These are phyloP conservation scores for Phytophthora multivora DNA, from an alignment of 352 stramenopile species.

Conservation along the genomic window DNA sequence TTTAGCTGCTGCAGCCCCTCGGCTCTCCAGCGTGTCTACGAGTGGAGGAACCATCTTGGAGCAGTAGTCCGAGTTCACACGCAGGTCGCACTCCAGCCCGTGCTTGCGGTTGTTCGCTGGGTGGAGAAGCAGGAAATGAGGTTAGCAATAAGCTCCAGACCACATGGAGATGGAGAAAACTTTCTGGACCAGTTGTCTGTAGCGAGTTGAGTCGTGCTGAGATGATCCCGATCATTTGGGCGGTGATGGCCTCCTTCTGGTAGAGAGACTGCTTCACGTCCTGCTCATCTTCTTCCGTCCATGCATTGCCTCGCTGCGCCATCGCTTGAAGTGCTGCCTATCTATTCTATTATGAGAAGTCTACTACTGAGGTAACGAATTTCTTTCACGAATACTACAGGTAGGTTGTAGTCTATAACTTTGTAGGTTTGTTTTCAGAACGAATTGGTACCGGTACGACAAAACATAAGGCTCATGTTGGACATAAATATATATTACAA, in stretches of 20 bases:
- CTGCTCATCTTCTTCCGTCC: constrained; percentile 40
- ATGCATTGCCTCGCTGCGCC: constrained; percentile 25
- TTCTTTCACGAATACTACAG: too few species aligned
- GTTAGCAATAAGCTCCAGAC: neutral
- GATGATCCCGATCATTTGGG: constrained; percentile 85
- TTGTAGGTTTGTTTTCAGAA: too few species aligned
- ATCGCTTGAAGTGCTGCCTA: constrained; percentile 8
- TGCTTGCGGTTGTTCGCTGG: constrained; percentile 68
- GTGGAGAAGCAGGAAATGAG: neutral
- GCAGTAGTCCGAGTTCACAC: constrained; percentile 75
- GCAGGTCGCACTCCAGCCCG: constrained; percentile 76
- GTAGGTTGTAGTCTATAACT: too few species aligned
- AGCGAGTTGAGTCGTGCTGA: constrained; percentile 66
- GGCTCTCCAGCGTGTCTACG: constrained; percentile 71
- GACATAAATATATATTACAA: too few species aligned
- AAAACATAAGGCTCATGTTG: too few species aligned
- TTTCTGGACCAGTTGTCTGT: constrained; percentile 56
- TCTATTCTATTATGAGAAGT: too few species aligned
- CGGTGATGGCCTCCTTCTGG: constrained; percentile 78
- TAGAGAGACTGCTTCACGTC: constrained; percentile 64
- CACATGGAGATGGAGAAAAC: neutral
- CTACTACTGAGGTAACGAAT: too few species aligned
- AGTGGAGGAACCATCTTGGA: constrained; percentile 69
- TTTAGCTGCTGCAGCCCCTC: constrained; percentile 38
- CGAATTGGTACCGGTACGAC: too few species aligned